A percentile compares a stretch with the other conserved stretches of the same genome.
These are phyloP conservation scores for Colletotrichum godetiae DNA, from an alignment of 2,329 filamentous ascomycete species.

Conservation along the genomic window DNA sequence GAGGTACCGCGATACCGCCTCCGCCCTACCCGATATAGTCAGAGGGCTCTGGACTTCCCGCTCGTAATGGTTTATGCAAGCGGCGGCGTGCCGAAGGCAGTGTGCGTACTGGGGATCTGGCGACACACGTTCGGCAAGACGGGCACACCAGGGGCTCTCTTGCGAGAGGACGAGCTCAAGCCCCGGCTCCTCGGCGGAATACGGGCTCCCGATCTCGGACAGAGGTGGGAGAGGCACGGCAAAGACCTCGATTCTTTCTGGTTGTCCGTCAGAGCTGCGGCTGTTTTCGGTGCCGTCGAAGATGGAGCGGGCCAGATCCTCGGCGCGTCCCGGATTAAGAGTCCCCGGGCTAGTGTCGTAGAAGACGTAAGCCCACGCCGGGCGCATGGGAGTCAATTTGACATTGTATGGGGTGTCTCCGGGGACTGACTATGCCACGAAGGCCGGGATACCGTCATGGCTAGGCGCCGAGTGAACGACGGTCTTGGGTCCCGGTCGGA, in stretches of 20 bases:
- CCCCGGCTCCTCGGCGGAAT: neutral
- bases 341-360: neutral
- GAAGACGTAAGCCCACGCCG: neutral
- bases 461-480: neutral
- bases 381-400: neutral
- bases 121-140: neutral
- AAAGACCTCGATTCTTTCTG: neutral
- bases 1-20: neutral
- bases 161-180: neutral
- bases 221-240: neutral
- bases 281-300: neutral
- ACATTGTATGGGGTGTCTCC: neutral
- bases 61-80: conserved; percentile 8
- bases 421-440: neutral
- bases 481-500: neutral
- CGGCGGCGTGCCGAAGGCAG: neutral
- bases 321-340: neutral
- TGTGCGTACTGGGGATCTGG: neutral
- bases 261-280: neutral
- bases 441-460: neutral
- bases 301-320: neutral
- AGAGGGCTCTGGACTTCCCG: neutral
- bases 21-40: neutral
- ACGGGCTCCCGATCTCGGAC: neutral
- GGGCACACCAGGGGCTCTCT: neutral